phyloP scores from a whole-genome alignment of 1,139 yeast genomes.

The Pichiaceae sp. region DNA sequence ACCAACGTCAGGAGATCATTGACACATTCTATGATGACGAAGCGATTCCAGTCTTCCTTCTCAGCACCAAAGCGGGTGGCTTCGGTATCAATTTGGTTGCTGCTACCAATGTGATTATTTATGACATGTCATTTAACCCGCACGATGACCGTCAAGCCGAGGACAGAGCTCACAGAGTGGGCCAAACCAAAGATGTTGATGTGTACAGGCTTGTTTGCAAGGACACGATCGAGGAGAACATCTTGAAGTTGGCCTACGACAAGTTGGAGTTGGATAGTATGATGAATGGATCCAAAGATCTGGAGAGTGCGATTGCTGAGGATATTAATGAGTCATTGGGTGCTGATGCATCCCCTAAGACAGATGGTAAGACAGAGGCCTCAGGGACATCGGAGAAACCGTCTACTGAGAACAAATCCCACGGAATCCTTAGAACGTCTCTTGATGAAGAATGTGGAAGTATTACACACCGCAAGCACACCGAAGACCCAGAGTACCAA shows the following conservation, averaged over 20 bases:
- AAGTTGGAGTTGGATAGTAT: slow-evolving; percentile 80
- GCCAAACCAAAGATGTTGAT: slow-evolving; percentile 95
- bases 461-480: not conserved
- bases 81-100: slow-evolving; percentile 95
- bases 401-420: not conserved
- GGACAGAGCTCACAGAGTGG: slow-evolving; percentile 95
- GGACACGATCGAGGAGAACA: slow-evolving; percentile 83
- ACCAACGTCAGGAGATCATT: slow-evolving; percentile 83
- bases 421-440: not conserved
- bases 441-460: not conserved
- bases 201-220: slow-evolving; percentile 80
- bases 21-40: slow-evolving; percentile 82
- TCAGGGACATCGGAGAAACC: not conserved
- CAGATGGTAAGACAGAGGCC: not conserved
- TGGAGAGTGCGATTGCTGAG: slow-evolving; percentile 38
- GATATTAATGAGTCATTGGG: slow-evolving; percentile 1
- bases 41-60: slow-evolving; percentile 73
- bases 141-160: slow-evolving; percentile 99
- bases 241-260: slow-evolving; percentile 77
- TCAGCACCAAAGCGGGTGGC: slow-evolving; percentile 97
- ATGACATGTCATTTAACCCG: slow-evolving; percentile 92
- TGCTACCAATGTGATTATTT: slow-evolving; percentile 86
- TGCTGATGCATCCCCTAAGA: not conserved
- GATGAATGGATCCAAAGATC: slow-evolving; percentile 33
- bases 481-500: not conserved